These are phyloP conservation scores for Amylocarpus encephaloides DNA, from an alignment of 2,329 filamentous ascomycete species.

Conservation along the genomic window DNA sequence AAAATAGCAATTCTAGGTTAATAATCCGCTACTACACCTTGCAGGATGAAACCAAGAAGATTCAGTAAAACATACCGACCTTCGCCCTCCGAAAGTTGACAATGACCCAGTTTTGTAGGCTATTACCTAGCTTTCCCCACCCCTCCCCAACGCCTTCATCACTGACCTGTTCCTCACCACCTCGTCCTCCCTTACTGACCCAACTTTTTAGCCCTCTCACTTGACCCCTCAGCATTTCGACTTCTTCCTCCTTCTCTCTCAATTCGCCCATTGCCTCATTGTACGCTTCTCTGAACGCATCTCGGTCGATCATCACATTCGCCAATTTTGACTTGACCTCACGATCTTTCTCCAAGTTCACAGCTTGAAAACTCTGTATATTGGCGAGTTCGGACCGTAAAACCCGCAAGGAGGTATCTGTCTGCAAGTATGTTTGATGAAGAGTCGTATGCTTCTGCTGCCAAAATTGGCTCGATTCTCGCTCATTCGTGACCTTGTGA, in stretches of 20 bases:
- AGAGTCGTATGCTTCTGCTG: slow-evolving; percentile 48
- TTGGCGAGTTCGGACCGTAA: slow-evolving; percentile 44
- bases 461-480: slow-evolving; percentile 51
- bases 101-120: slow-evolving; percentile 69
- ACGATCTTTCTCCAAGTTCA: slow-evolving; percentile 17
- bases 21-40: background rate
- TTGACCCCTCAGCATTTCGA: slow-evolving; percentile 49
- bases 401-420: slow-evolving; percentile 47
- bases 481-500: slow-evolving; percentile 40
- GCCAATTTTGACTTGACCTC: slow-evolving; percentile 27
- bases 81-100: slow-evolving; percentile 60
- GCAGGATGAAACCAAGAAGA: background rate
- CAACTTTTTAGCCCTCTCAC: slow-evolving; percentile 64
- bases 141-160: slow-evolving; percentile 61
- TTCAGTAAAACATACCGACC: slow-evolving; percentile 33
- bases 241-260: slow-evolving; percentile 49
- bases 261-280: slow-evolving; percentile 42
- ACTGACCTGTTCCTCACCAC: slow-evolving; percentile 52
- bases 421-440: slow-evolving; percentile 46
- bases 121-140: slow-evolving; percentile 56
- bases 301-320: slow-evolving; percentile 27
- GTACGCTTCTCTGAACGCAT: slow-evolving; percentile 41
- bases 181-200: slow-evolving; percentile 60
- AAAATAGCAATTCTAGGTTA: background rate
- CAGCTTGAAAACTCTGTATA: slow-evolving; percentile 42